These are phyloP conservation scores for Citrus reticulata DNA, from an alignment of 345 rosid genomes.

Conservation along the genomic window DNA sequence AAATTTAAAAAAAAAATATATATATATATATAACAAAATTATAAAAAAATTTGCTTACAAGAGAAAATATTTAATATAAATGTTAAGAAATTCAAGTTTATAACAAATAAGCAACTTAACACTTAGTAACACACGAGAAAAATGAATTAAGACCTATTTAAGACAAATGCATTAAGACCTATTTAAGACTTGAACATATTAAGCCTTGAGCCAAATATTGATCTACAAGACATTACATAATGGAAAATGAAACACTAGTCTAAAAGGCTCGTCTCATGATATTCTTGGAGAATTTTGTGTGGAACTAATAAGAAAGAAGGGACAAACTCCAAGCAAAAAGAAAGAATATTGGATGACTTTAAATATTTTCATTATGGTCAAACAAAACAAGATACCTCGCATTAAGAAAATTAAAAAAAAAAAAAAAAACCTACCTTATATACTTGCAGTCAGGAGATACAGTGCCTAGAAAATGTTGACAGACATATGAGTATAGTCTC, in stretches of 20 bases:
- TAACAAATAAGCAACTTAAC: neutral
- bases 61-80: too few species aligned
- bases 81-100: neutral
- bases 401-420: neutral
- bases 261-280: neutral
- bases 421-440: constrained; percentile 42
- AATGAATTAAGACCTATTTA: neutral
- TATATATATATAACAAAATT: too few species aligned
- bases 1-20: too few species aligned
- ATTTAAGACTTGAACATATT: neutral
- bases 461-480: constrained; percentile 92
- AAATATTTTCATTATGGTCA: neutral
- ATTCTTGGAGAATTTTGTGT: neutral
- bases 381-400: neutral
- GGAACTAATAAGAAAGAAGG: neutral
- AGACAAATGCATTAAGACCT: neutral
- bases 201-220: neutral
- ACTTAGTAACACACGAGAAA: neutral
- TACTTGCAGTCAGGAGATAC: constrained; percentile 92
- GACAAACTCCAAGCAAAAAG: neutral
- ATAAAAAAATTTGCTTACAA: too few species aligned
- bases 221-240: neutral
- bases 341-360: neutral
- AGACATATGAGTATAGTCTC: constrained; percentile 86
- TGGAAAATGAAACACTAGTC: neutral